Base-by-base conservation (phyloP, 495 filamentous ascomycete species). In the Lophiotrema nucula region DNA sequence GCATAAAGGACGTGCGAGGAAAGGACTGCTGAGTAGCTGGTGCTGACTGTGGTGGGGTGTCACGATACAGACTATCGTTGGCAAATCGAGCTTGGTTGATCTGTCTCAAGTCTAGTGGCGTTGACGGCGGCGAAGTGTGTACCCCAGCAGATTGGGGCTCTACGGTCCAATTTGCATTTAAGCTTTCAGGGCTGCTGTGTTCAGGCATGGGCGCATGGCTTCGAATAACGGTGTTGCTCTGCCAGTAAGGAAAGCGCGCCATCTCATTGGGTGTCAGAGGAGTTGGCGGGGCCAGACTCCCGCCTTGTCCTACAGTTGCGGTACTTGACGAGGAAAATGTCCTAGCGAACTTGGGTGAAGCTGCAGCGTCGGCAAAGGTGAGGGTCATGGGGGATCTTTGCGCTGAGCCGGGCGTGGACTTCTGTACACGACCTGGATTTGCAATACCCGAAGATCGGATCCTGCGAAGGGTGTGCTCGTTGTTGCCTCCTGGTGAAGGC, bases 41-140 rank as follows among this genome's bases (percentile, higher is more conserved):
- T 15, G 72, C 72, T 2, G 71, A 73, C 50, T 74, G 72, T 10
- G 72, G 72, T 16, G 72, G 71, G 6, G 72, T 74, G 42, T 72
- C 66, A 51, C 67, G 66, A 48, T 63, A 68, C 26, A 69, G 38
- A 42, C 52, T 55, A 6, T 48, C 39, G 25, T 58, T 47, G 21
- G n/a, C 53, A 8, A 63, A 42, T 12, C 61, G 60, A 3, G 58
- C 47, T 26, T 61, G 47, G 22, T 57, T 66, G 5, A 61, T n/a
- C 31, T 70, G 72, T 23, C 54, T 55, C 15, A 61, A 45, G 44
- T 69, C 68, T 43, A 67, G 28, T 6, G 72, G 72, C 15, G 72
- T 74, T 37, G 64, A 67, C 13, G 72, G 71, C n/a, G 72, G 72
- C 11, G 72, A 74, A 16, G 58, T 56, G 45, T 43, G 44, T 19